phyloP scores from a whole-genome alignment of 768 basidiomycete species.

The Lentinus tigrinus region DNA sequence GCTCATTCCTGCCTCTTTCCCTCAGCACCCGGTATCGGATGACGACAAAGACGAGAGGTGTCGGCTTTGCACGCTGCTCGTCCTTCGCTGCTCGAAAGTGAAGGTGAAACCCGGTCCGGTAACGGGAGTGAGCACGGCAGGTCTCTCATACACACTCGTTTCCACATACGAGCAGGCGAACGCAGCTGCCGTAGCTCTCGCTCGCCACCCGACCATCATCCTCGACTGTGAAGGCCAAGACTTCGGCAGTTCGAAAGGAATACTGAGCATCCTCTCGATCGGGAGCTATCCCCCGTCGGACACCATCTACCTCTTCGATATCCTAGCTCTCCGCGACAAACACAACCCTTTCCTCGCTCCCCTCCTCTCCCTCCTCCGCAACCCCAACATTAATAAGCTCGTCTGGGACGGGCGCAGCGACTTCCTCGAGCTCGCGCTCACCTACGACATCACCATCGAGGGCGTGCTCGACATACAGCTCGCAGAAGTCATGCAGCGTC shows the following conservation, averaged over 20 bases:
- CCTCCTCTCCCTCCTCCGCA: slow-evolving; percentile 30
- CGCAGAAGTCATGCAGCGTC: slow-evolving; percentile 30
- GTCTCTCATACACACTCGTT: background rate
- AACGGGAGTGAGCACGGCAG: background rate
- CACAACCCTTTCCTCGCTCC: slow-evolving; percentile 20
- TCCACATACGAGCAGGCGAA: slow-evolving; percentile 2
- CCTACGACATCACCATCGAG: slow-evolving; percentile 29
- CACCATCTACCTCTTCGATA: slow-evolving; percentile 38
- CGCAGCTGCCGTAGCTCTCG: background rate
- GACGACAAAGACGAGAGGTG: background rate
- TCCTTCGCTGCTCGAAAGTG: no score
- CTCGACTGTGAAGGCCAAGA: slow-evolving; percentile 43
- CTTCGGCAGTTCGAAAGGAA: slow-evolving; percentile 33
- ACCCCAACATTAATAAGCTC: slow-evolving; percentile 34
- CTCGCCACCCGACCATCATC: slow-evolving; percentile 22
- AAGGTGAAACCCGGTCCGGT: background rate
- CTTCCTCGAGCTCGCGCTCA: slow-evolving; percentile 33
- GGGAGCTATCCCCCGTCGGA: slow-evolving; percentile 33
- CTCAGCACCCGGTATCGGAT: background rate
- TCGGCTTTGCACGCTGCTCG: no score
- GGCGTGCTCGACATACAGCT: slow-evolving; percentile 42
- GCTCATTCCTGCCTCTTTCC: background rate
- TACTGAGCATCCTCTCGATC: slow-evolving; percentile 38
- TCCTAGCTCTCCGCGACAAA: slow-evolving; percentile 28
- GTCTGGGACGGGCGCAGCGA: slow-evolving; percentile 45